These are phyloP conservation scores for Testicularia cyperi DNA, from an alignment of 1,284 basidiomycete species.

Conservation along the genomic window DNA sequence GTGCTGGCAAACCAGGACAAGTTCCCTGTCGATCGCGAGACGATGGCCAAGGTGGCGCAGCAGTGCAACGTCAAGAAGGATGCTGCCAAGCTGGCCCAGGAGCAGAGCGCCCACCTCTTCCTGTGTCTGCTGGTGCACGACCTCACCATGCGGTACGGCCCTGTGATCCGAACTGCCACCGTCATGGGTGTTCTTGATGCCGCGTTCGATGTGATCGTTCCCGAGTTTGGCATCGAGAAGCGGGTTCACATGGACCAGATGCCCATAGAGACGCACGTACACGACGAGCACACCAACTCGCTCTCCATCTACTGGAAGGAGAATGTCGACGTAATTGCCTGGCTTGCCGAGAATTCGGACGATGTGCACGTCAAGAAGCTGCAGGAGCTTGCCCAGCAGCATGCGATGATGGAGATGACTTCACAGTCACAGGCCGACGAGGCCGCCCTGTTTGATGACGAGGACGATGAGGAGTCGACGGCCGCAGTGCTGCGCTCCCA, in stretches of 20 bases:
- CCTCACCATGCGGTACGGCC: slow-evolving; percentile 88
- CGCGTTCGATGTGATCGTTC: slow-evolving; percentile 90
- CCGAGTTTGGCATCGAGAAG: slow-evolving; percentile 96
- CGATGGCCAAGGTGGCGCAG: slow-evolving; percentile 90
- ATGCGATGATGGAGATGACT: slow-evolving; percentile 47
- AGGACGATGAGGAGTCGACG: slow-evolving; percentile 37
- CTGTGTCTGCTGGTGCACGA: slow-evolving; percentile 90
- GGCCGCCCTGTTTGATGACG: slow-evolving; percentile 52
- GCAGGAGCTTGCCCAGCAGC: slow-evolving; percentile 41
- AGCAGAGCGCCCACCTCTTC: slow-evolving; percentile 92
- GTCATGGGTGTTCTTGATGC: slow-evolving; percentile 92
- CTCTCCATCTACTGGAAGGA: slow-evolving; percentile 75
- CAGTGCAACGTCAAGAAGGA: slow-evolving; percentile 76
- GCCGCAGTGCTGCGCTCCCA: slow-evolving; percentile 28
- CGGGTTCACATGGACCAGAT: slow-evolving; percentile 97
- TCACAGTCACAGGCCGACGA: slow-evolving; percentile 50
- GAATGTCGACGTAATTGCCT: slow-evolving; percentile 78
- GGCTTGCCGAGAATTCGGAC: slow-evolving; percentile 82
- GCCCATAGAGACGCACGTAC: slow-evolving; percentile 81
- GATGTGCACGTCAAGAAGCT: slow-evolving; percentile 64
- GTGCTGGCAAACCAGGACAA: slow-evolving; percentile 73
- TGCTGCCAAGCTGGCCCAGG: slow-evolving; percentile 86
- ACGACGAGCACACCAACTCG: slow-evolving; percentile 85
- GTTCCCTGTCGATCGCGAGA: slow-evolving; percentile 94
- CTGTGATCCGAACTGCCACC: slow-evolving; percentile 80